Conservation (phyloP, 257 asterid species). For the Solanum habrochaites region DNA sequence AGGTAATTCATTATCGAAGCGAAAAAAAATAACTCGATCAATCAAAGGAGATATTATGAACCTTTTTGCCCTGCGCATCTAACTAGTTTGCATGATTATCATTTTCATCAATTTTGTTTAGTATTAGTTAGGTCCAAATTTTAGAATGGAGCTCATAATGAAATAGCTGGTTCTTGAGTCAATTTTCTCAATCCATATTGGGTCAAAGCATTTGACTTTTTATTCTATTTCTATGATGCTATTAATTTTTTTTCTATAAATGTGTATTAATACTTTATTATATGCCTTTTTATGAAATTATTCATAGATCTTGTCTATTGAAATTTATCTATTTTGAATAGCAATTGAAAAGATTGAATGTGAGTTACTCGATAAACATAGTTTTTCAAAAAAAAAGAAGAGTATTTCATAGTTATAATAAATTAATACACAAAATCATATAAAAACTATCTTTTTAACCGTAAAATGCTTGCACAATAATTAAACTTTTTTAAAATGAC, state of each 20-base stretch:
- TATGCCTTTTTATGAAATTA: not conserved
- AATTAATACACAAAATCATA: not conserved
- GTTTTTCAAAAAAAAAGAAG: not conserved
- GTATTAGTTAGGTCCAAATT: not conserved
- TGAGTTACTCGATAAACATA: not conserved
- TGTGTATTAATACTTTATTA: not conserved
- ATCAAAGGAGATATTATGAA: too few relatives aligned
- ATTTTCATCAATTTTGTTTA: not conserved
- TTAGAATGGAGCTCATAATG: not conserved
- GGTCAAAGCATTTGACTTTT: not conserved
- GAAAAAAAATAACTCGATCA: too few relatives aligned
- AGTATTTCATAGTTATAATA: not conserved
- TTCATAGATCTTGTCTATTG: not conserved
- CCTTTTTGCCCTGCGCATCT: not conserved
- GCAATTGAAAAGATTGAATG: not conserved
- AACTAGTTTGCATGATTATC: not conserved
- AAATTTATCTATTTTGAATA: not conserved
- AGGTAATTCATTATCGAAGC: too few relatives aligned
- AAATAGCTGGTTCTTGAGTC: not conserved
- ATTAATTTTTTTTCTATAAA: not conserved
- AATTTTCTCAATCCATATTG: not conserved
- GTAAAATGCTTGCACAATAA: not conserved
- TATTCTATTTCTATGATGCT: not conserved
- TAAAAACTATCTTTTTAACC: not conserved
- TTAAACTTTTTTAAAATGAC: not conserved